phyloP scores from a whole-genome alignment of 2,329 filamentous ascomycete species.

The Cadophora sp. region DNA sequence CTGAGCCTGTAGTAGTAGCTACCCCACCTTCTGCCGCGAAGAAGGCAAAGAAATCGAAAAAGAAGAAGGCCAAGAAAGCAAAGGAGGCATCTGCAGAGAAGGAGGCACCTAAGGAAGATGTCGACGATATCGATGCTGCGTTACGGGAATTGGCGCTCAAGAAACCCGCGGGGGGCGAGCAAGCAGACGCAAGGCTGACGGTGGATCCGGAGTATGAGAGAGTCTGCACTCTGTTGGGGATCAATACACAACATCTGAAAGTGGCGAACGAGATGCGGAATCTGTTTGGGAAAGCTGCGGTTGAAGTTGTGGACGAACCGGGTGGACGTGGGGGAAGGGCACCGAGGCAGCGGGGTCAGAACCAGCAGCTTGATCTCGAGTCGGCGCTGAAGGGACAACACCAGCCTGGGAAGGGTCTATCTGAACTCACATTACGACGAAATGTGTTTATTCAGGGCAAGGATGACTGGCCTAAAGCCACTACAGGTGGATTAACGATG shows the following conservation, averaged over 20 bases:
- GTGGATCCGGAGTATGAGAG: slow-evolving; percentile 52
- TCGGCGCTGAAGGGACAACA: slow-evolving; percentile 50
- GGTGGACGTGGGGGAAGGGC: slow-evolving; percentile 49
- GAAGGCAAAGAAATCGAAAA: slow-evolving; percentile 67
- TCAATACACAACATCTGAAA: slow-evolving; percentile 79
- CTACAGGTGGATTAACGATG: slow-evolving; percentile 86
- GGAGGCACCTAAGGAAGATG: slow-evolving; percentile 42
- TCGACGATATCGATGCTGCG: slow-evolving; percentile 73
- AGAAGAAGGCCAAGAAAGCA: slow-evolving; percentile 53
- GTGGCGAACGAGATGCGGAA: slow-evolving; percentile 90
- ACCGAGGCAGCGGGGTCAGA: slow-evolving; percentile 50
- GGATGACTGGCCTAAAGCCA: slow-evolving; percentile 72
- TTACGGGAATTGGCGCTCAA: slow-evolving; percentile 63
- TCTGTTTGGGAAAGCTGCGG: slow-evolving; percentile 69
- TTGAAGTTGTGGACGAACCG: slow-evolving; percentile 62
- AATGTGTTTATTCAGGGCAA: slow-evolving; percentile 76
- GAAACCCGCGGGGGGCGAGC: slow-evolving; percentile 18
- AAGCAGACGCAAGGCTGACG: slow-evolving; percentile 30
- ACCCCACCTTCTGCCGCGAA: slow-evolving; percentile 29
- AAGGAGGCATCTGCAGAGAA: slow-evolving; percentile 40
- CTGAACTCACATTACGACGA: slow-evolving; percentile 63
- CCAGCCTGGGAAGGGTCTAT: slow-evolving; percentile 60
- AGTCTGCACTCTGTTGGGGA: slow-evolving; percentile 59
- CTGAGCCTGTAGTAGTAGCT: slow-evolving; percentile 43
- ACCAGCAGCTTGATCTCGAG: slow-evolving; percentile 52